Evolutionary conservation across 208 protist genomes (phyloP), one percentile per base, ranked within the genome.

Genomic region (Acanthamoeba castellanii): DNA sequence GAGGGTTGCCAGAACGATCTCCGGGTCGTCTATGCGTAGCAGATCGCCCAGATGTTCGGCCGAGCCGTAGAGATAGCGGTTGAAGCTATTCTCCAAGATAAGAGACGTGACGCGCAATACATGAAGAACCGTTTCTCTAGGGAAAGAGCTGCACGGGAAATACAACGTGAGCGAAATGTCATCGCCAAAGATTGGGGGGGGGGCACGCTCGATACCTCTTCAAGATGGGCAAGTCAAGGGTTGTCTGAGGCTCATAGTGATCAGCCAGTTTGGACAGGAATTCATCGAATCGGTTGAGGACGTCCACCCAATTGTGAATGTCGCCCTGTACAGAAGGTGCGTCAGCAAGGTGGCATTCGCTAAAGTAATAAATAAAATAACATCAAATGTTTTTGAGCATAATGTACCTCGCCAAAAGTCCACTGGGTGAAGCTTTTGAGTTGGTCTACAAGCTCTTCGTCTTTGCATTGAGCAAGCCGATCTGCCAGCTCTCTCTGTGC

Each of bases 81-180:
- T 93, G 59, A 64, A 93, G 55, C 89, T 52, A 64, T 93, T 93
- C 47, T 81, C 89, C 66, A 93, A 81, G 30, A 93, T 93, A 18
- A 61, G 42, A 20, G 18, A 45, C 25, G 89, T 93, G 42, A 93
- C 42, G n/a, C 47, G 59, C 55, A 93, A 37, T 30, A 93, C 45
- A 14, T 74, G 66, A 47, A 93, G 59, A 52, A 93, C 34, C 25
- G 45, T 32, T 34, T 93, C 89, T 81, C 89, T 11, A 37, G 89
- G 89, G n/a, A 93, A 93, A 52, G 61, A 64, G 68, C 89, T 93
- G 89, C 45, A 45, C 22, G 34, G 9, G 6, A 93, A 20, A 11
- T 20, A 20, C 20, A 16, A 32, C 37, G 34, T 52, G n/a, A n/a
- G 82, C 11, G 18, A 27, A 30, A 52, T 27, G 42, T 5, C 13